Base-by-base conservation (phyloP, 2,329 filamentous ascomycete genomes). In the Zymoseptoria passerinii region DNA sequence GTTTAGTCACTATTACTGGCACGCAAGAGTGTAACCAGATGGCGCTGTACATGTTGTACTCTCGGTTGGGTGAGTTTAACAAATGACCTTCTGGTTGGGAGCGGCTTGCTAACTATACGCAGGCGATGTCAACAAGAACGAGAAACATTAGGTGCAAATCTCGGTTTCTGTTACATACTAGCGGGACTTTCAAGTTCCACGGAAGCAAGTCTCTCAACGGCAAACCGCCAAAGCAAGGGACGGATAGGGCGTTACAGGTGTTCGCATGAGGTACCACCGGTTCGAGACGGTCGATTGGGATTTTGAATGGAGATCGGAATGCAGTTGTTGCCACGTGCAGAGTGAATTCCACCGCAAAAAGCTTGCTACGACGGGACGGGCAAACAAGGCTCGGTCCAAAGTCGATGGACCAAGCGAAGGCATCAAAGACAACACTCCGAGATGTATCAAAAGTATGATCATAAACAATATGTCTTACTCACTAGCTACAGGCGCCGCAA, bases 41-140 rank as follows among this genome's bases (percentile, higher is more conserved):
- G 92, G 94, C 94, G n/a, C 78, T 99, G 57, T 99, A 97, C 78
- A 96, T 99, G 92, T 84, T 99, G 57, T 99, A 99, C 77, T 95
- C 90, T 60, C 85, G 94, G 81, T 88, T 99, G 74, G 94, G 94
- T 96, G 71, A 77, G 81, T 77, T 64, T 48, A 71, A 66, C 54
- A 52, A 16, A n/a, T 44, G 35, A 44, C 16, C 23, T 23, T 23
- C 19, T 20, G 49, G 10, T 50, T 20, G 8, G 6, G n/a, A 50
- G 23, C 50, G 16, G 35, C 19, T 28, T 28, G 50, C 50, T 52
- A 52, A 52, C 23, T 18, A 28, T 28, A 13, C 50, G 7, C 23
- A 52, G 50, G 50, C 23, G 50, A 52, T 28, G 50, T 52, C 23
- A 52, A 52, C 50, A 52, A 52, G 50, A 28, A 28, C 23, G 50